Evolutionary conservation across 345 rosid species (phyloP).

Genomic region (Euphorbia tirucalli): DNA sequence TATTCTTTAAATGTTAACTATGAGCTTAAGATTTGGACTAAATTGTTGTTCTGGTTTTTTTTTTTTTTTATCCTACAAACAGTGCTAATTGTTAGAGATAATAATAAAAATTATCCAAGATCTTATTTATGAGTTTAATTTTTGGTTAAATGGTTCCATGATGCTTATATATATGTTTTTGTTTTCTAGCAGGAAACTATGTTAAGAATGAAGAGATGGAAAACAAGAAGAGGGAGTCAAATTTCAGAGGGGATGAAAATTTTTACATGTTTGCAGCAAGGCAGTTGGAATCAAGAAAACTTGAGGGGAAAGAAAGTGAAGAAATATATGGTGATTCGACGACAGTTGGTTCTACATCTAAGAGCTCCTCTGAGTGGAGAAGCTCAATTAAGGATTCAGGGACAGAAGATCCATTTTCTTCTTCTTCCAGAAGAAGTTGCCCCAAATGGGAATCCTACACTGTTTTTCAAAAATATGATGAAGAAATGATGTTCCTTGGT

Average conservation of each 20-base stretch:
- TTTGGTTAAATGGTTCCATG: no score
- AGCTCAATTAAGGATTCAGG: conserved; percentile 79
- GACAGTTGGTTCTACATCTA: conserved; percentile 87
- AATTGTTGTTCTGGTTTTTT: no score
- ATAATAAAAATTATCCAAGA: neutral
- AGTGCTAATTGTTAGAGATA: no score
- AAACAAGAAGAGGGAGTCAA: conserved; percentile 22
- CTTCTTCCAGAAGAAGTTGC: conserved; percentile 90
- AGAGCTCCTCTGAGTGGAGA: conserved; percentile 99
- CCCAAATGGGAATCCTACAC: conserved; percentile 98
- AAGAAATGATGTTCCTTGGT: conserved; percentile 89
- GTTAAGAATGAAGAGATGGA: conserved; percentile 11
- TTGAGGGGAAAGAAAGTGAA: conserved; percentile 38
- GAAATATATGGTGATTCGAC: conserved; percentile 73
- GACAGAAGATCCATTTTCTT: conserved; percentile 89
- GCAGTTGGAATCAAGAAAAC: conserved; percentile 36
- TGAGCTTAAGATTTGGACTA: no score
- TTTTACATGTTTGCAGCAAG: conserved; percentile 25
- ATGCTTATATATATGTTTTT: no score
- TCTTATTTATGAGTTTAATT: no score
- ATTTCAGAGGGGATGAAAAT: conserved; percentile 31
- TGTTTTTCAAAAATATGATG: conserved; percentile 91
- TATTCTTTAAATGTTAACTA: no score
- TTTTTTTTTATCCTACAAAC: no score
- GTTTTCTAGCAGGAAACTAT: conserved; percentile 10